phyloP scores from a whole-genome alignment of 805 yeast species.

The Candida xiaguanensis region DNA sequence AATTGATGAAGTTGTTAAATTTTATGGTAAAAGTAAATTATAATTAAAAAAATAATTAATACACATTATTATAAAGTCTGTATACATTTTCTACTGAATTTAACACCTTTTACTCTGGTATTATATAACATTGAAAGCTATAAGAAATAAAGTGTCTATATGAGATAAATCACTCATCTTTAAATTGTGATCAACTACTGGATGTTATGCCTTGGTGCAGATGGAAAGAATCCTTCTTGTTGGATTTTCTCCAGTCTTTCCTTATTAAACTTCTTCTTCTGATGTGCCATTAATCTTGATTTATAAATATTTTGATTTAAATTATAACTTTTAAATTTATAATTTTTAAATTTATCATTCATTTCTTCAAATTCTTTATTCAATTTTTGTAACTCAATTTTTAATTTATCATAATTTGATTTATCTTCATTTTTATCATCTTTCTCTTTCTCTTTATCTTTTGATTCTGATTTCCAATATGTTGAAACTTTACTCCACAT shows the following conservation, averaged over 20 bases:
- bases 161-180: no score
- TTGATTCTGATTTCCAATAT: slow-evolving; percentile 13
- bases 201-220: slow-evolving; percentile 16
- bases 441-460: slow-evolving; percentile 16
- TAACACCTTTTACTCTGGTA: no score
- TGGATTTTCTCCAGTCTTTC: slow-evolving; percentile 27
- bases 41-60: slow-evolving; percentile 3
- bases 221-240: slow-evolving; percentile 40
- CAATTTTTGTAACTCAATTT: slow-evolving; percentile 14
- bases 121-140: no score
- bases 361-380: slow-evolving; percentile 12
- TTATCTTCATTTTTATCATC: slow-evolving; percentile 21
- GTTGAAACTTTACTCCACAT: slow-evolving; percentile 29
- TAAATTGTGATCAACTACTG: not conserved
- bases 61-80: not conserved
- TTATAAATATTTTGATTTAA: slow-evolving; percentile 41
- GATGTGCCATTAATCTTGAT: slow-evolving; percentile 33
- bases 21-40: slow-evolving; percentile 21
- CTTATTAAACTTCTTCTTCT: slow-evolving; percentile 29
- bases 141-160: no score
- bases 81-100: no score
- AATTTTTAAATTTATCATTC: slow-evolving; percentile 19
- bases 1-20: slow-evolving; percentile 70
- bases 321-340: slow-evolving; percentile 33
- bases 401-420: slow-evolving; percentile 15